These are phyloP conservation scores for Penicillium digitatum DNA, from an alignment of 2,329 filamentous ascomycete genomes.

Conservation along the genomic window DNA sequence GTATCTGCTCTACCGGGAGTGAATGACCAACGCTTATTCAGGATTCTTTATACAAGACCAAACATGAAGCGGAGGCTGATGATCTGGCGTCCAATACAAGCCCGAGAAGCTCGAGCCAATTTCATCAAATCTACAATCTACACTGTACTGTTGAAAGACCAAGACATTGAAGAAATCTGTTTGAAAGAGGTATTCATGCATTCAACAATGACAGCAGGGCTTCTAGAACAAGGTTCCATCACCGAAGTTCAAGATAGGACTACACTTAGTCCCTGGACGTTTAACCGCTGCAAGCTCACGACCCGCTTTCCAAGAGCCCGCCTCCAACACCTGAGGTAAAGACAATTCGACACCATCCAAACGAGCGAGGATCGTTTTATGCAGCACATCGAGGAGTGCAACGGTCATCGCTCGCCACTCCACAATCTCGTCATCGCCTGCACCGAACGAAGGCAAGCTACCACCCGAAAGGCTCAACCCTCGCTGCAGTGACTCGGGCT, in stretches of 20 bases:
- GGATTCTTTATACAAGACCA: background rate
- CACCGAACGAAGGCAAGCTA: constrained; percentile 50
- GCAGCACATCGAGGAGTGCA: constrained; percentile 56
- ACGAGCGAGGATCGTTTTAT: constrained; percentile 46
- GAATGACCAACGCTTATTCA: background rate
- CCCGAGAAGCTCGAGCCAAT: background rate
- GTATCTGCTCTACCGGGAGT: background rate
- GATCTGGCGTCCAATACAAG: too few relatives aligned
- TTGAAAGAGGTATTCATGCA: background rate
- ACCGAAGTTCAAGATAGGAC: constrained; percentile 39
- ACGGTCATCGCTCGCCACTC: constrained; percentile 65
- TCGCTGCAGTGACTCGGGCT: constrained; percentile 42
- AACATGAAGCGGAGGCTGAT: background rate
- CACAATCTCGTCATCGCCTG: constrained; percentile 59
- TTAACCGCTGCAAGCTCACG: constrained; percentile 36
- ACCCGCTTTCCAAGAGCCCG: constrained; percentile 52
- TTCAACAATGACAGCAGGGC: background rate
- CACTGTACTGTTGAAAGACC: accelerated
- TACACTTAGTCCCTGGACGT: constrained; percentile 33
- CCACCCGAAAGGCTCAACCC: constrained; percentile 46
- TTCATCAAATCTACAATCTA: too few relatives aligned
- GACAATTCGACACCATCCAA: constrained; percentile 41
- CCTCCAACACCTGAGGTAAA: constrained; percentile 52
- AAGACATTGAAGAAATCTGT: background rate
- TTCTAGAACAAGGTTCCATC: constrained; percentile 41